These are phyloP conservation scores for Chalara sp. DNA, from an alignment of 2,329 filamentous ascomycete species.

Conservation along the genomic window DNA sequence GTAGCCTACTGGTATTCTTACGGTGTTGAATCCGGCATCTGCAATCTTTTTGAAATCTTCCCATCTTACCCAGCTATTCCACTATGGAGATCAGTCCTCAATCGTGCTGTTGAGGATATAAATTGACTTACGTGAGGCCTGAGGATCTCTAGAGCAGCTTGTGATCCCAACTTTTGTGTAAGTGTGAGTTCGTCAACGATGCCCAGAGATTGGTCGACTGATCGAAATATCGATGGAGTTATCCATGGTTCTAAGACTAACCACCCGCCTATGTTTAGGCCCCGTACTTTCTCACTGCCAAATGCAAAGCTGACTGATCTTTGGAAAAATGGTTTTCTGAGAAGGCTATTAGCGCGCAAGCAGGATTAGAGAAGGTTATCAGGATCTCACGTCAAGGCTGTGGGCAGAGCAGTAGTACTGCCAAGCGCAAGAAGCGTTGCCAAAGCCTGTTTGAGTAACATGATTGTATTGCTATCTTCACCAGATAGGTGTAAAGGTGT, in stretches of 20 bases:
- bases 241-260: slow-evolving; percentile 38
- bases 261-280: slow-evolving; percentile 33
- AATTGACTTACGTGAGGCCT: slow-evolving; percentile 32
- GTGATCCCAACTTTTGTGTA: slow-evolving; percentile 37
- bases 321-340: slow-evolving; percentile 10
- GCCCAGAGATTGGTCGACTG: slow-evolving; percentile 22
- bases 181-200: slow-evolving; percentile 28
- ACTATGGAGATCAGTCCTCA: slow-evolving; percentile 8
- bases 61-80: slow-evolving; percentile 25
- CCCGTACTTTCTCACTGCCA: slow-evolving; percentile 40
- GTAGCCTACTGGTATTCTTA: slow-evolving; percentile 52
- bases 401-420: slow-evolving; percentile 6
- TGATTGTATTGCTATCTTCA: slow-evolving; percentile 6
- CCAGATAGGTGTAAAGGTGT: too few species aligned
- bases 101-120: background rate
- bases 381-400: background rate
- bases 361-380: background rate
- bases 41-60: slow-evolving; percentile 50
- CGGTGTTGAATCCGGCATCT: slow-evolving; percentile 49
- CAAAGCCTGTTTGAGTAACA: slow-evolving; percentile 13
- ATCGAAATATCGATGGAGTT: slow-evolving; percentile 48
- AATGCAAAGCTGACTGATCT: slow-evolving; percentile 37
- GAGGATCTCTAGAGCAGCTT: slow-evolving; percentile 43
- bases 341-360: background rate
- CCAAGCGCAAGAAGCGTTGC: slow-evolving; percentile 10